Conservation (phyloP, 1,284 basidiomycete species). For the Takashimella koratensis region DNA sequence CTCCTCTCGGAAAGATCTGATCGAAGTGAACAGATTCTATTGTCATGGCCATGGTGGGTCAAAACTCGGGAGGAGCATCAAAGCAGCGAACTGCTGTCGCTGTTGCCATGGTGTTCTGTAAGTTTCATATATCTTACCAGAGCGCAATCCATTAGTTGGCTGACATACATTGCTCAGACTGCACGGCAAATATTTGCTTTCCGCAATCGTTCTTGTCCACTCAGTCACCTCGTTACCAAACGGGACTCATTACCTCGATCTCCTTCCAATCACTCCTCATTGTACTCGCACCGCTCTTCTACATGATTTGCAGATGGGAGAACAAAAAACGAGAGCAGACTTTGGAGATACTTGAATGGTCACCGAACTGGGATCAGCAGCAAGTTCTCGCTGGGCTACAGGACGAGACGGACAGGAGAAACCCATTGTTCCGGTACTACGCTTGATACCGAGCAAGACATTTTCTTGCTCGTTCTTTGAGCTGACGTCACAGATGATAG, state of each 20-base stretch:
- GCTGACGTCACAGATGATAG: too few species aligned
- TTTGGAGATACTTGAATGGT: neutral
- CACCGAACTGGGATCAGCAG: neutral
- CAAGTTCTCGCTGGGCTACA: conserved; percentile 1
- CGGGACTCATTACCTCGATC: neutral
- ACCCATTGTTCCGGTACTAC: neutral
- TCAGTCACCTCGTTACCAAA: conserved; percentile 4
- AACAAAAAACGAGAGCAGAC: conserved; percentile 2
- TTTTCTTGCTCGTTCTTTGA: too few species aligned
- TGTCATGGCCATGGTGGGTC: conserved; percentile 7
- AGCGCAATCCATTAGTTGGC: neutral
- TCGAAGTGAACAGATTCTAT: conserved; percentile 3
- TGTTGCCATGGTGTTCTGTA: conserved; percentile 4
- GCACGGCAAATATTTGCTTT: neutral
- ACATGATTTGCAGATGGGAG: neutral
- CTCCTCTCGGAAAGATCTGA: neutral
- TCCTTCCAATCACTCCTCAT: conserved; percentile 1
- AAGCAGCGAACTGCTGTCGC: conserved; percentile 7
- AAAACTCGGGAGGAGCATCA: conserved; percentile 4
- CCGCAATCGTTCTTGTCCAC: conserved; percentile 1
- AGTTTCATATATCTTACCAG: neutral
- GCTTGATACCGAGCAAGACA: too few species aligned
- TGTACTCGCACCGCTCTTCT: conserved; percentile 1
- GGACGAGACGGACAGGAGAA: conserved; percentile 5
- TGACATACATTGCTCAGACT: neutral